Evolutionary conservation across 352 stramenopile genomes (phyloP), one percentile per base, ranked within the genome.

Genomic region (Globisporangium spiculum): DNA sequence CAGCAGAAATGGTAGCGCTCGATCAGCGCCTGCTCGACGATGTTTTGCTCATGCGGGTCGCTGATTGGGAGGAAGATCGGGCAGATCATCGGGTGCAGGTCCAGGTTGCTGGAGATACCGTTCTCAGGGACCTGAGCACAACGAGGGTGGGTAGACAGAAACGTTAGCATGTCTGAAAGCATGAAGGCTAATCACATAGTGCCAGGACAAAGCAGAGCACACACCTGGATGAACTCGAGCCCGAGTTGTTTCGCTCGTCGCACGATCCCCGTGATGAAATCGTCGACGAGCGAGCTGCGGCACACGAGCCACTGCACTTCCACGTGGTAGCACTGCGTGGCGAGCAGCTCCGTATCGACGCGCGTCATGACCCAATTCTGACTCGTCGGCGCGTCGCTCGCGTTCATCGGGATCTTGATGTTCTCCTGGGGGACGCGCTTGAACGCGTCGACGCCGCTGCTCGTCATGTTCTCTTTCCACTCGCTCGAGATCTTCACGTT

Each of bases 271-370:
- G 83, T 84, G 63, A 92, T 92, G 18, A 90, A 81, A 62, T 96
- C 88, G 66, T 96, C 88, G 4, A 94, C 88, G 3, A 94, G 75
- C 34, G 86, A 85, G 59, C 88, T 92, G 46, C 84, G 84, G 60
- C 88, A 96, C 69, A 93, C 86, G 30, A 93, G 80, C 88, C 88
- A 96, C 67, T 93, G 88, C 32, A 96, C 83, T 69, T 96, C 86
- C 1, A 96, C 66, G 79, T 96, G 88, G 61, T 86, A 96, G 73
- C 84, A 92, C 54, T 72, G 85, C 54, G 82, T 83, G 9, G 75
- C 66, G 57, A 84, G 56, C 26, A 93, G 69, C 50, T 93, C 87
- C 44, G 78, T 91, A 65, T 95, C 87, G n/a, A 92, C 75, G 57
- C 88, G 85, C 26, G 77, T 75, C 60, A 92, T 89, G 34, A 95